These are phyloP conservation scores for Penicillium psychrofluorescens DNA, from an alignment of 495 filamentous ascomycete species.

Conservation along the genomic window DNA sequence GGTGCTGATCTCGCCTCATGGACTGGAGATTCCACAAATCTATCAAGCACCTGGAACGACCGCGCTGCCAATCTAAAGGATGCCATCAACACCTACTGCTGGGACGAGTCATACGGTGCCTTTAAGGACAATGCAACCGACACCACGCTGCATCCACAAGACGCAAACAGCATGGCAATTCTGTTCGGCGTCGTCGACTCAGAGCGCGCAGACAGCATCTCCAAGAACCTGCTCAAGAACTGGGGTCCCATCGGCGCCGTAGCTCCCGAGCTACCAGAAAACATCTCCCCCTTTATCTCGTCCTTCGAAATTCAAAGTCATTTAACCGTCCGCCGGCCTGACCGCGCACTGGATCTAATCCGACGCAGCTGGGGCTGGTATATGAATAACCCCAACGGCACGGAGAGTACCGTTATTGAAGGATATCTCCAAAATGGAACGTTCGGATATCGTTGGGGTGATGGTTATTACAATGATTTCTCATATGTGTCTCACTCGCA, in stretches of 20 bases:
- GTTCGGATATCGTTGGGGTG: constrained; percentile 47
- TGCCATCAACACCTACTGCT: constrained; percentile 42
- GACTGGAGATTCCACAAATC: constrained; percentile 33
- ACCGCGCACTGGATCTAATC: constrained; percentile 49
- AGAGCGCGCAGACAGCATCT: constrained; percentile 29
- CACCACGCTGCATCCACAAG: constrained; percentile 41
- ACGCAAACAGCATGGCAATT: constrained; percentile 45
- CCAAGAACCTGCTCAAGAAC: constrained; percentile 37
- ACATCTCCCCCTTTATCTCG: constrained; percentile 54
- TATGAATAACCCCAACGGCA: constrained; percentile 53
- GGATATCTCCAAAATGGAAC: constrained; percentile 50
- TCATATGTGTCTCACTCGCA: constrained; percentile 48
- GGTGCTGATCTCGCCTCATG: constrained; percentile 44
- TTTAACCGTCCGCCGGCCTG: constrained; percentile 34
- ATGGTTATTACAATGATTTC: constrained; percentile 27
- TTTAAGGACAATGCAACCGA: constrained; percentile 51
- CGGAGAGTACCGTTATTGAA: constrained; percentile 53
- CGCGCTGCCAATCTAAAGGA: constrained; percentile 30
- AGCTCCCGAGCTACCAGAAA: constrained; percentile 48
- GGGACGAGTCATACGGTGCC: constrained; percentile 42
- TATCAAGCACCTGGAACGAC: constrained; percentile 35
- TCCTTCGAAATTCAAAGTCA: constrained; percentile 57
- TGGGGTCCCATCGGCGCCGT: constrained; percentile 55
- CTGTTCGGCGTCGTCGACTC: constrained; percentile 29
- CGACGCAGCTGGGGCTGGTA: constrained; percentile 55